Evolutionary conservation across 805 yeast genomes (phyloP).

Genomic region (Pichia kluyveri): DNA sequence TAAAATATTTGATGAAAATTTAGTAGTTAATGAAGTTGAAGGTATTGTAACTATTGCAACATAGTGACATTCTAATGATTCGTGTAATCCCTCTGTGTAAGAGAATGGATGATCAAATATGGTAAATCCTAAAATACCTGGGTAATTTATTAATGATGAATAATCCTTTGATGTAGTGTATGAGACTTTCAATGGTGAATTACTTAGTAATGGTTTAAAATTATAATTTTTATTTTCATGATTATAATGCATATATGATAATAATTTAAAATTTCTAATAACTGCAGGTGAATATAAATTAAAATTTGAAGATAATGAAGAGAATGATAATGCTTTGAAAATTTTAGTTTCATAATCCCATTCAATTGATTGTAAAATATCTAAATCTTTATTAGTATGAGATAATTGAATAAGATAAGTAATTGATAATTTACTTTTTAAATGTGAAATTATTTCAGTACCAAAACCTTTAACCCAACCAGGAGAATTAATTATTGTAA

Average conservation of each 20-base stretch:
- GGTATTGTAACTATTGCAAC: conserved; percentile 33
- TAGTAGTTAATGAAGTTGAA: conserved; percentile 4
- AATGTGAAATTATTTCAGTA: conserved; percentile 45
- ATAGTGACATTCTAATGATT: conserved; percentile 32
- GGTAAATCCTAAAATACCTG: conserved; percentile 30
- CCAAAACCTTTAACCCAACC: conserved; percentile 94
- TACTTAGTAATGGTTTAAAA: conserved; percentile 33
- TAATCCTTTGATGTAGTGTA: conserved; percentile 20
- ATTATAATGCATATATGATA: conserved; percentile 45
- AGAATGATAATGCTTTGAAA: conserved; percentile 5
- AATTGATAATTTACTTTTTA: conserved; percentile 40
- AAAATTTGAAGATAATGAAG: not conserved
- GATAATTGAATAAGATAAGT: conserved; percentile 50
- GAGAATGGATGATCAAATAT: conserved; percentile 27
- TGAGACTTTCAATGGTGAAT: conserved; percentile 33
- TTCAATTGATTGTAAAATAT: conserved; percentile 3
- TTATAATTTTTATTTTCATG: conserved; percentile 22
- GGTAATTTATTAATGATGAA: conserved; percentile 5
- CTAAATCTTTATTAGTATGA: conserved; percentile 13
- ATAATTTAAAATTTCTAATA: conserved; percentile 39
- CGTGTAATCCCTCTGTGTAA: conserved; percentile 25
- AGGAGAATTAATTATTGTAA: conserved; percentile 59
- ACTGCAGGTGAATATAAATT: conserved; percentile 41
- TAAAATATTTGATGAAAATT: conserved; percentile 3
- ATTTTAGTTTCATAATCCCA: conserved; percentile 3